Conservation (phyloP, 2,329 filamentous ascomycete genomes). For the Colletotrichum sublineola region DNA sequence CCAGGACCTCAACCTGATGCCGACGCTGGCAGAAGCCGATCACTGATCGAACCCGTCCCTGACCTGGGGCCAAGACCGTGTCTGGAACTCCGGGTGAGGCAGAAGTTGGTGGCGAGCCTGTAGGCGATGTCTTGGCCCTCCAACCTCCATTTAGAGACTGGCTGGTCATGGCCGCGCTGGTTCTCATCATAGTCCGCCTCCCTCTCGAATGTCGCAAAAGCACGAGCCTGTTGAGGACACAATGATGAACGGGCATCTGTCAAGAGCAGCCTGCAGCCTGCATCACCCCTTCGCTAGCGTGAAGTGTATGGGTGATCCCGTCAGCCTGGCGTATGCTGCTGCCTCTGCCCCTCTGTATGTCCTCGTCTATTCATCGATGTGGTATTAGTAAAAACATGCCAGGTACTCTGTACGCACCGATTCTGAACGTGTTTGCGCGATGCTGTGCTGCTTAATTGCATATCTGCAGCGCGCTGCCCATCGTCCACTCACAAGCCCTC, state of each 20-base stretch:
- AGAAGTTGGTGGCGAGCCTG: conserved; percentile 31
- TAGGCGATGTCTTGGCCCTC: conserved; percentile 22
- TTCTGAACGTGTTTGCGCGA: neutral
- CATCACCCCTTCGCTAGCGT: neutral
- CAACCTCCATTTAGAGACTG: conserved; percentile 13
- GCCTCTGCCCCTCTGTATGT: neutral
- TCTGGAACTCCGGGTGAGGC: conserved; percentile 8
- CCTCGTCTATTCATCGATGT: neutral
- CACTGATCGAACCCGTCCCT: neutral
- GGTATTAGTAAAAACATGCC: neutral
- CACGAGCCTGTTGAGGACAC: conserved; percentile 1
- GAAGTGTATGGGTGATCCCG: conserved; percentile 16
- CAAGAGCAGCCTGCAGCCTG: too few species aligned
- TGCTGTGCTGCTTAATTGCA: conserved; percentile 13
- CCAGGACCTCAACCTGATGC: neutral
- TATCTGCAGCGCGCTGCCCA: neutral
- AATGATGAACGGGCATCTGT: neutral
- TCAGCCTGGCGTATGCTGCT: conserved; percentile 7
- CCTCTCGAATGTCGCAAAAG: neutral
- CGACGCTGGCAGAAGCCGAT: neutral
- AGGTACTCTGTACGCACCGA: neutral
- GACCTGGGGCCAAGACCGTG: neutral
- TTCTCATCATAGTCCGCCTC: neutral
- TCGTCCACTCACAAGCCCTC: conserved; percentile 14
- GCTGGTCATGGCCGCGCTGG: neutral